A percentile compares a stretch with the other conserved stretches of the same genome.
Conservation (phyloP, 805 yeast species). For the Ogataea allantospora region DNA sequence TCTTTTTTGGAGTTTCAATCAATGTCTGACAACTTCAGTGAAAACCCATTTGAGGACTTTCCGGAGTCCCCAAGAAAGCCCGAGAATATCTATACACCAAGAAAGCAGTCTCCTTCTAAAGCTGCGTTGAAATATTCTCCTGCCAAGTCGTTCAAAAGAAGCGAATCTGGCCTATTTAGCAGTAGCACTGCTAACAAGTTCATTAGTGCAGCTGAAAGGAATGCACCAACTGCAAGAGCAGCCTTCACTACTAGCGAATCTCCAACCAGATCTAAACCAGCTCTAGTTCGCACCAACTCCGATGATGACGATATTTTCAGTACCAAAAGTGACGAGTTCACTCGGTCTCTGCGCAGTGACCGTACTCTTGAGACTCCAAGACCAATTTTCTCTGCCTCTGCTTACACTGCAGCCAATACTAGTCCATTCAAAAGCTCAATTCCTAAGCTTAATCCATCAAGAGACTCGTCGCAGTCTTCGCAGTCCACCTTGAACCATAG, state of each 20-base stretch:
- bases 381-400: slow-evolving; percentile 61
- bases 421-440: slow-evolving; percentile 25
- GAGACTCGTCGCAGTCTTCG: slow-evolving; percentile 25
- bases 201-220: slow-evolving; percentile 33
- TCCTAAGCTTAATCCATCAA: slow-evolving; percentile 27
- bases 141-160: slow-evolving; percentile 39
- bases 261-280: slow-evolving; percentile 57
- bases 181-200: slow-evolving; percentile 41
- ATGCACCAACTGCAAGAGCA: slow-evolving; percentile 61
- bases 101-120: slow-evolving; percentile 33
- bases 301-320: slow-evolving; percentile 31
- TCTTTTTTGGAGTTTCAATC: neutral
- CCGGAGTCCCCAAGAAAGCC: slow-evolving; percentile 34
- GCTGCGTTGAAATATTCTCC: slow-evolving; percentile 44
- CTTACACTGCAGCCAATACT: slow-evolving; percentile 57
- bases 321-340: slow-evolving; percentile 28
- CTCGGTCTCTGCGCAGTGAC: slow-evolving; percentile 36
- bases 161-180: slow-evolving; percentile 25
- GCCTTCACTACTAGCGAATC: slow-evolving; percentile 68
- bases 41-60: slow-evolving; percentile 26
- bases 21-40: slow-evolving; percentile 29
- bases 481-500: slow-evolving; percentile 19
- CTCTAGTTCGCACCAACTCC: slow-evolving; percentile 45
- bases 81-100: slow-evolving; percentile 31
- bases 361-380: slow-evolving; percentile 57